Base-by-base conservation (phyloP, 176 grass and related monocot genomes). In the Urochloa ruziziensis region DNA sequence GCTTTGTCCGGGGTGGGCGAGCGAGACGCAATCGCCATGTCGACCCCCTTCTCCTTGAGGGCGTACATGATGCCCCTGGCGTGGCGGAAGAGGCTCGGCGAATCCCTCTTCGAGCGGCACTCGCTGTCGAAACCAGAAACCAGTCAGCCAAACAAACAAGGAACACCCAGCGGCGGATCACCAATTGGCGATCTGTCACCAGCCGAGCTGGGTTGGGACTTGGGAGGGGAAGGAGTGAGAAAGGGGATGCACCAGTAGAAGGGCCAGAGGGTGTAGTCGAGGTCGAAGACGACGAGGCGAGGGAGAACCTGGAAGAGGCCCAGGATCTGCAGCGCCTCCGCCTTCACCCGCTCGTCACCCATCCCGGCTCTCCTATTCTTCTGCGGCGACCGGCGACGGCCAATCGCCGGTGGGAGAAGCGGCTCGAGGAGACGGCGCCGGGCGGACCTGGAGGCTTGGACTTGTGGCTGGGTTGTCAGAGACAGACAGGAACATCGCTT, bases 241-340 rank as follows among this genome's bases (percentile, higher is more conserved):
- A 60, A 28, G 44, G 21, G 7, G 28, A 63, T 37, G 16, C 1
- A 98, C 96, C 96, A 98, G 76, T 95, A 93, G 84, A 98, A 98
- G 62, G 96, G 93, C 96, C 96, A 98, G n/a, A 98, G 91, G 62
- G 96, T 98, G 76, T 95, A 92, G 82, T 98, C 96, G 79, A 98
- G 96, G 78, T 98, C 96, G 89, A 98, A 98, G 69, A 98, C 91
- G 70, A 98, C 96, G 75, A 95, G 88, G 57, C 89, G 91, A 11
- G 96, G 96, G 10, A 95, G 87, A 37, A 70, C 87, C 83, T 95
- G 89, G 81, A 94, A 90, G 49, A 93, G 48, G 30, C 85, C 91
- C 44, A 95, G 77, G 69, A 93, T 94, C 67, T 89, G 82, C 60
- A 95, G 91, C 61, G 96, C 93, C 82, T 95, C 91, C 80, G 84